Evolutionary conservation across 1,139 yeast species (phyloP), one percentile per base, ranked within the genome.

Genomic region (Tardiomyces digboiensis): DNA sequence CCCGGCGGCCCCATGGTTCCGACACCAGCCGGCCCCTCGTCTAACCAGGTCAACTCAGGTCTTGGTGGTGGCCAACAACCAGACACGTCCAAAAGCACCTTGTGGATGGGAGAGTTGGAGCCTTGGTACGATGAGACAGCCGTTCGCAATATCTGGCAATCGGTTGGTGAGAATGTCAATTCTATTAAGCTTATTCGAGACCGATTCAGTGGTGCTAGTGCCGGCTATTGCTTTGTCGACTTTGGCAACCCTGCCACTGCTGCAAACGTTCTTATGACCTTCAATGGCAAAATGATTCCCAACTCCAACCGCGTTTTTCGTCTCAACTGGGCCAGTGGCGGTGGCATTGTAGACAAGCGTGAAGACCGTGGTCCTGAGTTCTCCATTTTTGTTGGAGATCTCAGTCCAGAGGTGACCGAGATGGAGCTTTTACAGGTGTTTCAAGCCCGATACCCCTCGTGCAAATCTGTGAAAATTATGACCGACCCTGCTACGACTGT

Each of bases 61-160:
- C n/a, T n/a, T n/a, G n/a, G n/a, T n/a, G n/a, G n/a, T n/a, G n/a
- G n/a, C n/a, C n/a, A n/a, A n/a, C n/a, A n/a, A n/a, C n/a, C n/a
- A n/a, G 33, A 16, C 40, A 38, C 16, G 20, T 38, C 40, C 4
- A 55, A 56, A 38, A 52, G 50, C 19, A 69, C 74, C 2, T 62
- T 87, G 44, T 88, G 96, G 96, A 89, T 89, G 97, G 97, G 97
- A 10, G 97, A 88, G 61, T 67, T 89, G 40, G 96, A 88, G 54
- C 86, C 93, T 1, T 72, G 78, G 65, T 84, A 26, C 80, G 88
- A 83, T 51, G 97, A 88, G 61, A 68, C 68, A 14, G 71, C 76
- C 41, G 76, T 89, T 42, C 70, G 72, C 38, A 71, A 76, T 44
- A 70, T 87, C 44, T 89, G 97, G 97, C 66, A 64, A 29, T 62